Conservation (phyloP, 768 basidiomycete genomes). For the Cyathus striatus region DNA sequence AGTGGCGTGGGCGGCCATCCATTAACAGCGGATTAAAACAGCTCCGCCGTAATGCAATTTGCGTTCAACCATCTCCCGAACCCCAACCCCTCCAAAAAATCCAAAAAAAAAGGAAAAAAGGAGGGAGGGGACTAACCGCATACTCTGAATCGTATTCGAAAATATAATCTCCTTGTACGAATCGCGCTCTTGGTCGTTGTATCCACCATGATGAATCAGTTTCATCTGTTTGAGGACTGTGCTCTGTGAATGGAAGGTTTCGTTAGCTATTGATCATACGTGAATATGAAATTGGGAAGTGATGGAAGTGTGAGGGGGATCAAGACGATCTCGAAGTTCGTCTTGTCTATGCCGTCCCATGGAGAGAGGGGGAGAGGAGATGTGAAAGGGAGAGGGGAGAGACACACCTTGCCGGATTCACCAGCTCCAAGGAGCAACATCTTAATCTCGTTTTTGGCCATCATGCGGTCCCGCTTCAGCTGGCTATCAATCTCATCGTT, state of each 20-base stretch:
- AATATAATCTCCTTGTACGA: slow-evolving; percentile 96
- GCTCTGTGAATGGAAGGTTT: not conserved
- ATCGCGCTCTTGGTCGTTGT: slow-evolving; percentile 85
- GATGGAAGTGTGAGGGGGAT: no score
- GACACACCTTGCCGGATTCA: slow-evolving; percentile 85
- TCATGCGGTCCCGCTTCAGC: slow-evolving; percentile 81
- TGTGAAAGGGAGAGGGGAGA: slow-evolving; percentile 9
- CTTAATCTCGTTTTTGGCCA: slow-evolving; percentile 93
- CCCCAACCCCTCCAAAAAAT: no score
- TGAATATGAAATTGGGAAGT: no score
- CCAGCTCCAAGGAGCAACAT: slow-evolving; percentile 95
- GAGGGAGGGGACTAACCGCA: slow-evolving; percentile 41
- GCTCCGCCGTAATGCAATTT: no score
- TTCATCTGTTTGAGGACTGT: slow-evolving; percentile 96
- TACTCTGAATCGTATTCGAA: slow-evolving; percentile 90
- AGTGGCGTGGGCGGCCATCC: no score
- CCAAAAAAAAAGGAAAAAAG: no score
- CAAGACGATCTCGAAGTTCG: no score
- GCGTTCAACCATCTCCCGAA: no score
- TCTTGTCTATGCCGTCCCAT: no score
- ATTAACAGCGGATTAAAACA: no score
- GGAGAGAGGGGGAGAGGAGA: not conserved
- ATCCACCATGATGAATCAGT: slow-evolving; percentile 89
- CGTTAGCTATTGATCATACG: no score
- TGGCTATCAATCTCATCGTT: slow-evolving; percentile 95